Evolutionary conservation across 2,329 filamentous ascomycete species (phyloP).

Genomic region (Niveomyces coronatus): DNA sequence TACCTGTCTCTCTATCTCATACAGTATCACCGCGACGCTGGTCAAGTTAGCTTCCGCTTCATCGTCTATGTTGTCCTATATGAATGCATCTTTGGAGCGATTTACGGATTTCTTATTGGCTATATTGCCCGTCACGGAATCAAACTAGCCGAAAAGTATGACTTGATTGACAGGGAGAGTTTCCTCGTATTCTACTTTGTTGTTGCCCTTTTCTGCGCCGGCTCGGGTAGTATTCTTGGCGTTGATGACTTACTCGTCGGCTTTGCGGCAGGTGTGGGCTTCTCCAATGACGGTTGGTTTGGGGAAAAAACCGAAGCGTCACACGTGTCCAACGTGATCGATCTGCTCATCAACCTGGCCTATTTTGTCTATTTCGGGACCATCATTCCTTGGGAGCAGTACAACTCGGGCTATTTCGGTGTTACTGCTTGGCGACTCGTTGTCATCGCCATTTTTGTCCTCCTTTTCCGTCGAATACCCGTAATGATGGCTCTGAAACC

Average conservation of each 20-base stretch:
- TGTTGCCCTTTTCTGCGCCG: conserved; percentile 87
- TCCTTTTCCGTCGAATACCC: conserved; percentile 91
- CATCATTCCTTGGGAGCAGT: conserved; percentile 93
- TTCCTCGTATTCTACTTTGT: conserved; percentile 99
- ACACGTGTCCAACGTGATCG: conserved; percentile 98
- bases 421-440: conserved; percentile 80
- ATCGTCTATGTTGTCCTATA: conserved; percentile 85
- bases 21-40: conserved; percentile 60
- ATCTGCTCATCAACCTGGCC: conserved; percentile 88
- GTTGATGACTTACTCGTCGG: conserved; percentile 91
- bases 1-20: conserved; percentile 89
- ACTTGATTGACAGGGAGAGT: conserved; percentile 89
- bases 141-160: conserved; percentile 71
- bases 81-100: conserved; percentile 85
- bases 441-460: conserved; percentile 87
- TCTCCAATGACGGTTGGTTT: conserved; percentile 99
- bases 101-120: conserved; percentile 80
- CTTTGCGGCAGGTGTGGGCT: conserved; percentile 93
- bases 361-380: conserved; percentile 98
- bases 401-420: conserved; percentile 64
- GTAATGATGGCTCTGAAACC: conserved; percentile 90
- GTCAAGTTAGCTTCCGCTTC: conserved; percentile 71
- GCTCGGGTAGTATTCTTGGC: conserved; percentile 81
- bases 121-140: conserved; percentile 88
- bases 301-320: conserved; percentile 96